Evolutionary conservation across 495 filamentous ascomycete genomes (phyloP), one percentile per base, ranked within the genome.

Genomic region (Tuber borchii): DNA sequence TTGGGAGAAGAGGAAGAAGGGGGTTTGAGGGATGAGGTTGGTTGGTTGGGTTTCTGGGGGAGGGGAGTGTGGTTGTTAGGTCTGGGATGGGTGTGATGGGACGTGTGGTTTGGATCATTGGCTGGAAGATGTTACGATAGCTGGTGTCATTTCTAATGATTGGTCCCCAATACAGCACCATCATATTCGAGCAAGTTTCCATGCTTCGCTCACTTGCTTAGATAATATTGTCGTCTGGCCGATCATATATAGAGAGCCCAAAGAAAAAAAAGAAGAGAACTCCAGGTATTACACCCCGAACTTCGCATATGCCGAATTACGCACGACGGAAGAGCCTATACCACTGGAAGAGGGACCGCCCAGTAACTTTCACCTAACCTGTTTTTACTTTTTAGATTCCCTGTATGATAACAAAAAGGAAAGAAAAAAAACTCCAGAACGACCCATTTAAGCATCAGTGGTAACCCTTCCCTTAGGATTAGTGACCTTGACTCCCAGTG

Each of bases 381-480:
- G 48, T 70, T 79, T 79, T 71, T 75, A 51, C 48, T 71, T 79
- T 79, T 79, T 56, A 51, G 71, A 79, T 79, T 79, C 72, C 44
- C 74, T 79, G 70, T 79, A 79, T 79, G 73, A 75, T 75, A 42
- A 76, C 78, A 80, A 71, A 76, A 80, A 72, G 75, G 43, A 70
- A 71, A 75, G 44, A 70, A 75, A 40, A 40, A 43, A 71, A 40
- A 71, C 70, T 45, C 71, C 65, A 70, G 26, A 56, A 76, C n/a
- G 40, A 44, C 48, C 71, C 48, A 69, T 77, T 90, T 94, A 98
- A 83, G 94, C 91, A 90, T 98, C 96, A 81, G 93, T 95, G 80
- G 95, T 96, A 85, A 99, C 93, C 88, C 93, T 94, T 83, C 95
- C 96, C 91, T 97, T 97, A 85, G 93, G 87, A 88, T 99, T 99